Base-by-base conservation (phyloP, 2,329 filamentous ascomycete species). In the Lizonia empirigonia region DNA sequence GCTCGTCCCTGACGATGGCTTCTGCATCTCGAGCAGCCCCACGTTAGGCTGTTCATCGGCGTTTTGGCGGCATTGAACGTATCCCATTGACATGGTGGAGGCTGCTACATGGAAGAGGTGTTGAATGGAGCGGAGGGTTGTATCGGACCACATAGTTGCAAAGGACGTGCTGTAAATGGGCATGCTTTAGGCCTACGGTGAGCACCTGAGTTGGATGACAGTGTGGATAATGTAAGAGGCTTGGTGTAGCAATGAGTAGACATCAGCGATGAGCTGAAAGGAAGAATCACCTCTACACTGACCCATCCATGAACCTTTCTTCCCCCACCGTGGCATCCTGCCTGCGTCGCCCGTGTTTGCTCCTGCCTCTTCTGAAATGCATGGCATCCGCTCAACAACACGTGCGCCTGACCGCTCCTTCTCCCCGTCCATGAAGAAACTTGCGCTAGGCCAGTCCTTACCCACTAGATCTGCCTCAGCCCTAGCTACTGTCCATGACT, bases 11-110 rank as follows among this genome's bases (percentile, higher is more conserved):
- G 5, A 30, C 3, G 29, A 34, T 16, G 44, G 36, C 13, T 20
- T 33, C n/a, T 47, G 44, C 44, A 47, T 47, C 29, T 47, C 27
- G 44, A 29, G 16, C 36, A 35, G 44, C 22, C 42, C 16, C 7
- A 13, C 4, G n/a, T 35, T 26, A 13, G 45, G 37, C 45, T 35
- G 45, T 35, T 24, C 22, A 48, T 23, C 19, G 45, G 45, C 37
- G 45, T 48, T 48, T 48, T 30, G 45, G 45, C 16, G 30, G 45
- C 37, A 41, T 41, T 48, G 41, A 30, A 29, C 30, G 36, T 36
- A 15, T 23, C 32, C 41, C 23, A 41, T 48, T 29, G 34, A 23
- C 27, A 40, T 7, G 7, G 29, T 26, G 44, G 44, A 32, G 29
- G 20, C 12, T 40, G 36, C 27, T 41, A 30, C 37, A 36, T 36